Base-by-base conservation (phyloP, 2,329 filamentous ascomycete genomes). In the Scedosporium aurantiacum region DNA sequence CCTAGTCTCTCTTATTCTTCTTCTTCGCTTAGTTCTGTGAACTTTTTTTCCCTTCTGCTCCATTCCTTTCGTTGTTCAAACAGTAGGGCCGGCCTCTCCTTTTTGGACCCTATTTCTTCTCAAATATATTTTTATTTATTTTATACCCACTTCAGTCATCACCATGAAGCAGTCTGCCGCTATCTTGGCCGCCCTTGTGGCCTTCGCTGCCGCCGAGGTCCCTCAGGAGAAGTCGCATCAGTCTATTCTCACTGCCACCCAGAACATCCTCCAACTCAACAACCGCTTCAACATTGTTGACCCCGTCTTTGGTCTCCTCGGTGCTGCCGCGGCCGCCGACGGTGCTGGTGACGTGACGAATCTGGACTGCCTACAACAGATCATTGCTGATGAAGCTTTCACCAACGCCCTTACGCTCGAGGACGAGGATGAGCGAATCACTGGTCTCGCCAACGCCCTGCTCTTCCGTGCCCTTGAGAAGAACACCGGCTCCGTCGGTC, bases 141-240 rank as follows among this genome's bases (percentile, higher is more conserved):
- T 18, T 27, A 8, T 57, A 37, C 41, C n/a, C 27, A 23, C 40
- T 16, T 16, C 52, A 21, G 37, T n/a, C 18, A 3, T 57, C 61
- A 61, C 21, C 28, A 65, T 66, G 65, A 66, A 65, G 62, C 63
- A 65, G 37, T 54, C 63, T 50, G 25, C 50, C 58, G 62, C 57
- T 58, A 41, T 66, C 54, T 57, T 63, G 18, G 16, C 60, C 28
- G 63, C 64, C 56, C 45, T 66, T 57, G 3, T 60, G 43, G 57
- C 57, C 37, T 56, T 64, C 32, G 60, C 58, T 27, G 45, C 61
- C 32, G 65, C 65, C 50, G 60, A 82, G 68, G 78, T 82, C 61
- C 80, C 79, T 37, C 78, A 81, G 66, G 79, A 82, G 65, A 78
- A 81, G 66, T 77, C 78, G 14, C 80, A 83, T 68, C 69, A 76